phyloP scores from a whole-genome alignment of 371 early-diverging fungal genomes.

The Lichtheimia corymbifera region DNA sequence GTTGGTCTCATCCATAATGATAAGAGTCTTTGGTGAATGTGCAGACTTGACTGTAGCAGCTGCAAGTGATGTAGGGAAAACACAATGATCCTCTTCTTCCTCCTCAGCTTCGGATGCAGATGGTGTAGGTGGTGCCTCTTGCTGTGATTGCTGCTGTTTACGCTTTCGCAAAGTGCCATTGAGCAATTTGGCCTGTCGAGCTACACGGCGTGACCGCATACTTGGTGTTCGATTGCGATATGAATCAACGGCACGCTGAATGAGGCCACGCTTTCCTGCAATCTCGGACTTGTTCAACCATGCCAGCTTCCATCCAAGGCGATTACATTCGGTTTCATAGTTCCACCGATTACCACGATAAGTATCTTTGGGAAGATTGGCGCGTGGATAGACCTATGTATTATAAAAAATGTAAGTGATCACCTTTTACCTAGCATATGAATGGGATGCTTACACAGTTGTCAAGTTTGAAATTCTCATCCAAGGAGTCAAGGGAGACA shows the following conservation, averaged over 20 bases:
- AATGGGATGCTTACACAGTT: constrained; percentile 69
- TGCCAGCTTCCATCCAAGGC: constrained; percentile 89
- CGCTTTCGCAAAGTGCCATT: constrained; percentile 48
- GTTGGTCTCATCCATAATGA: constrained; percentile 32
- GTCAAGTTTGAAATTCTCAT: constrained; percentile 72
- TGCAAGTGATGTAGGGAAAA: constrained; percentile 20
- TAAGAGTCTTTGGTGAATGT: constrained; percentile 44
- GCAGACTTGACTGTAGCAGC: constrained; percentile 33
- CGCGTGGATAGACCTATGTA: constrained; percentile 60
- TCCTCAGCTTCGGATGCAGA: constrained; percentile 23
- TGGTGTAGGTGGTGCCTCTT: neutral
- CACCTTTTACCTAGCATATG: neutral
- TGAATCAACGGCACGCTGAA: constrained; percentile 95
- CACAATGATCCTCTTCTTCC: constrained; percentile 20
- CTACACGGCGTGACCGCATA: constrained; percentile 80
- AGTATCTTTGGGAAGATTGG: constrained; percentile 65
- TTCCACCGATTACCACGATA: constrained; percentile 94
- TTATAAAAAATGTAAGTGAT: neutral
- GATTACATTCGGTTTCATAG: constrained; percentile 93
- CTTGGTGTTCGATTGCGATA: constrained; percentile 87
- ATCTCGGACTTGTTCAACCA: constrained; percentile 86
- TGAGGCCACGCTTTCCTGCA: constrained; percentile 86
- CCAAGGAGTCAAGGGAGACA: constrained; percentile 58
- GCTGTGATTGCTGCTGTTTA: constrained; percentile 22
- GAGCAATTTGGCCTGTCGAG: constrained; percentile 78